Conservation (phyloP, 805 yeast species). For the Zygosaccharomyces rouxii region DNA sequence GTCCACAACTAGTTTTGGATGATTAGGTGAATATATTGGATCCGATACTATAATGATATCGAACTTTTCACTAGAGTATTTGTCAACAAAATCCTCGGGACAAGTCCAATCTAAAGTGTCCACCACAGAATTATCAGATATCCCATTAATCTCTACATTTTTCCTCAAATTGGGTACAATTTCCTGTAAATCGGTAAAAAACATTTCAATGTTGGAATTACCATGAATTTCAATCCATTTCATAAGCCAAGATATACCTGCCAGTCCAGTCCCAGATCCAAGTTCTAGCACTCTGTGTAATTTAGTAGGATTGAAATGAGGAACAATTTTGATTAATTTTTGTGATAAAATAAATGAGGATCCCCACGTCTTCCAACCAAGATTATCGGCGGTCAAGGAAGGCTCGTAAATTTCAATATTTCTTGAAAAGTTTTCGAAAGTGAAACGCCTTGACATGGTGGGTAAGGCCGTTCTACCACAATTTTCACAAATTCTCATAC, state of each 20-base stretch:
- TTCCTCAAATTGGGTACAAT: conserved; percentile 62
- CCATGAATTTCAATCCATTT: conserved; percentile 37
- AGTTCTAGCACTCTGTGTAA: conserved; percentile 53
- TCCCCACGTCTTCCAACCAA: conserved; percentile 97
- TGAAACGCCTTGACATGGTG: conserved; percentile 56
- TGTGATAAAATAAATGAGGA: conserved; percentile 68
- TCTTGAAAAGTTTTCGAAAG: conserved; percentile 38
- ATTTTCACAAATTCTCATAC: conserved; percentile 67
- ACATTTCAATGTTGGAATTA: conserved; percentile 41
- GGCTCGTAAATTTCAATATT: conserved; percentile 62
- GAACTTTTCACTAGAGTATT: conserved; percentile 37
- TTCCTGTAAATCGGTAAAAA: conserved; percentile 73
- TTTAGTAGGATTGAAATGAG: background rate
- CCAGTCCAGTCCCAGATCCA: conserved; percentile 95
- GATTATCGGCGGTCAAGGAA: conserved; percentile 74
- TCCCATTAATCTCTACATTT: conserved; percentile 54
- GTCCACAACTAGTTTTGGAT: conserved; percentile 66
- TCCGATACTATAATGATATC: conserved; percentile 73
- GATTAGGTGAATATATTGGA: conserved; percentile 80
- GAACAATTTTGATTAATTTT: conserved; percentile 39
- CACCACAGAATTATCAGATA: conserved; percentile 35
- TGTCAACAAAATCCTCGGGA: conserved; percentile 41
- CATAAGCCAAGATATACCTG: conserved; percentile 62
- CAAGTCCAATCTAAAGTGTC: conserved; percentile 74
- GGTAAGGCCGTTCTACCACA: conserved; percentile 87